Base-by-base conservation (phyloP, 306 rosid genomes). In the Potentilla sterilis region DNA sequence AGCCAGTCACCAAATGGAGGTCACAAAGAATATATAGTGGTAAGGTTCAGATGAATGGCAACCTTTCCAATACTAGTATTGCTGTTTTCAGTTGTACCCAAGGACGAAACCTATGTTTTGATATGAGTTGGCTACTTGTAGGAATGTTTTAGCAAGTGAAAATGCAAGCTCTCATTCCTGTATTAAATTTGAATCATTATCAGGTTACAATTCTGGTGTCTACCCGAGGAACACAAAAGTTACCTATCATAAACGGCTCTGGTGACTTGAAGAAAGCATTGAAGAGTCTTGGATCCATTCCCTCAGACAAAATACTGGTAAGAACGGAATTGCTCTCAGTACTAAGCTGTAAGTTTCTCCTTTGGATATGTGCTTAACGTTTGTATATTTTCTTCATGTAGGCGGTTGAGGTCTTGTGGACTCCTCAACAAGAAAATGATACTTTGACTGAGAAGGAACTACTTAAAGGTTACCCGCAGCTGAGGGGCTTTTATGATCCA, bases 11-110 rank as follows among this genome's bases (percentile, higher is more conserved):
- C 92, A 7, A 85, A 76, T 77, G 97, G 92, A 67, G 91, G 87
- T 70, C 89, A 92, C 88, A 91, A 93, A 67, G 96, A 93, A 71
- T 93, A 93, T 86, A 91, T 93, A 67, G 98, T 93, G 96, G 98
- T 93, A 78, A 76, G 82, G 43, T 75, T 67, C 44, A 42, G 67
- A 58, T 68, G 37, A 51, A 24, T 73, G 46, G 32, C 77, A 66
- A 42, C 24, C 40, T 11, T 75, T 62, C 35, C 35, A 65, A 21
- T 71, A 2, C 4, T 35, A 12, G 69, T 32, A 15, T 32, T 5
- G 41, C 6, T 3, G 68, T 35, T 7, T 35, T 63, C 11, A 37
- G 35, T 15, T 59, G 5, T 35, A 1, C 22, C 68, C 5, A 34
- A 9, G 16, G 65, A 28, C 9, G 5, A 59, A 61, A 61, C 16